Conservation (phyloP, 352 stramenopile genomes). For the Globisporangium perplexum region DNA sequence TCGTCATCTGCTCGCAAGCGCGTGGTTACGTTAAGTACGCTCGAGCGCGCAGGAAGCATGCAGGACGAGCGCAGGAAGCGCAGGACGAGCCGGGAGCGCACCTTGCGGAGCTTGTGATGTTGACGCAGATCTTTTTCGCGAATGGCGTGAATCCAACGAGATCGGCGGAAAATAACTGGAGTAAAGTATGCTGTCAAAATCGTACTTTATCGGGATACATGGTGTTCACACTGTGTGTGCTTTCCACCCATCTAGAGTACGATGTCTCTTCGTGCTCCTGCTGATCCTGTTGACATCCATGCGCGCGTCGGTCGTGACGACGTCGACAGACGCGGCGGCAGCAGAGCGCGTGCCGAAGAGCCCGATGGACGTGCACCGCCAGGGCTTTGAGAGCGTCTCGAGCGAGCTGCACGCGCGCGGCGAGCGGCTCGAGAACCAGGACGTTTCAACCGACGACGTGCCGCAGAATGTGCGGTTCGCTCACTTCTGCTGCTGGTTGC, state of each 20-base stretch:
- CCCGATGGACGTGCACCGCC: conserved; percentile 2
- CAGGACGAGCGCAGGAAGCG: too few species aligned
- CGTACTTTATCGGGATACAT: neutral
- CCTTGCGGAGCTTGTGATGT: neutral
- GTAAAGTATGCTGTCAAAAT: neutral
- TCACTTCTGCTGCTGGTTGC: neutral
- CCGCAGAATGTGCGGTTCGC: conserved; percentile 4
- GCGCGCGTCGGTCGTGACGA: neutral
- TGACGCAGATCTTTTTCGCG: neutral
- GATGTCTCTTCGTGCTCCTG: too few species aligned
- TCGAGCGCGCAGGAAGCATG: too few species aligned
- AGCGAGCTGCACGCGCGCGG: conserved; percentile 7
- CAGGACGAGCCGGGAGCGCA: neutral
- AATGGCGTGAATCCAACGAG: neutral
- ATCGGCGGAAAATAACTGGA: neutral
- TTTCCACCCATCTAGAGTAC: too few species aligned
- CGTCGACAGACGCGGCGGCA: too few species aligned
- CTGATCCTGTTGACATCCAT: neutral
- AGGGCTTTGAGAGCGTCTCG: conserved; percentile 8
- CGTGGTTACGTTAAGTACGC: too few species aligned
- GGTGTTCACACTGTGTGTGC: too few species aligned
- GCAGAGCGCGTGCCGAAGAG: neutral
- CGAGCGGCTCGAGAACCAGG: conserved; percentile 5
- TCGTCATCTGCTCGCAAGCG: conserved; percentile 36
- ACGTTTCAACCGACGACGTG: conserved; percentile 1